phyloP scores from a whole-genome alignment of 179 eudicot species.

The Kewa caespitosa region DNA sequence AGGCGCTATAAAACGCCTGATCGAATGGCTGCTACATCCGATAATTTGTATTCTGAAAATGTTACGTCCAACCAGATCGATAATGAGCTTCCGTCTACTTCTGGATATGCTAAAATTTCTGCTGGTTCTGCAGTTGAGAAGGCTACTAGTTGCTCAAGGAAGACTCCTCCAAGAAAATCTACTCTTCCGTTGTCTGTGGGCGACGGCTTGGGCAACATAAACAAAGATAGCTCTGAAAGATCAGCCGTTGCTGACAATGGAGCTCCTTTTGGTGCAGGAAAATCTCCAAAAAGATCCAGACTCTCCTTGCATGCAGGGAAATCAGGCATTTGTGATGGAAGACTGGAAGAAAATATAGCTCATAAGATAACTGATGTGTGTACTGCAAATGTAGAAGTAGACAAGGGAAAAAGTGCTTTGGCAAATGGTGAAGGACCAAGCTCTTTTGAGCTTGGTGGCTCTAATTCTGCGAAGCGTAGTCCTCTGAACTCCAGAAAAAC shows the following conservation, averaged over 20 bases:
- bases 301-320: conserved; percentile 24
- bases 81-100: conserved; percentile 13
- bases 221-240: conserved; percentile 24
- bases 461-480: conserved; percentile 14
- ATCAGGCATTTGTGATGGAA: conserved; percentile 24
- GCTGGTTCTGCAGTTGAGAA: conserved; percentile 33
- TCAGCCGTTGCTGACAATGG: conserved; percentile 33
- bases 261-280: conserved; percentile 32
- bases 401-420: conserved; percentile 20
- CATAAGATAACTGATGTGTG: conserved; percentile 25
- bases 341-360: conserved; percentile 17
- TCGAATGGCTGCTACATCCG: conserved; percentile 23
- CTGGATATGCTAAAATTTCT: conserved; percentile 26
- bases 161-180: conserved; percentile 18
- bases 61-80: conserved; percentile 8
- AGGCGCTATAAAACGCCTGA: conserved; percentile 13
- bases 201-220: conserved; percentile 15
- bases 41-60: conserved; percentile 15
- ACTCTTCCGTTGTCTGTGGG: conserved; percentile 11
- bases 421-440: conserved; percentile 24
- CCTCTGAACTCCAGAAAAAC: conserved; percentile 34
- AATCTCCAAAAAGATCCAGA: conserved; percentile 34
- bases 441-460: not conserved
- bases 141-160: conserved; percentile 21
- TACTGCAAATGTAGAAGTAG: conserved; percentile 22